These are phyloP conservation scores for Rhizophagus clarus DNA, from an alignment of 192 early-diverging fungal species.

Conservation along the genomic window DNA sequence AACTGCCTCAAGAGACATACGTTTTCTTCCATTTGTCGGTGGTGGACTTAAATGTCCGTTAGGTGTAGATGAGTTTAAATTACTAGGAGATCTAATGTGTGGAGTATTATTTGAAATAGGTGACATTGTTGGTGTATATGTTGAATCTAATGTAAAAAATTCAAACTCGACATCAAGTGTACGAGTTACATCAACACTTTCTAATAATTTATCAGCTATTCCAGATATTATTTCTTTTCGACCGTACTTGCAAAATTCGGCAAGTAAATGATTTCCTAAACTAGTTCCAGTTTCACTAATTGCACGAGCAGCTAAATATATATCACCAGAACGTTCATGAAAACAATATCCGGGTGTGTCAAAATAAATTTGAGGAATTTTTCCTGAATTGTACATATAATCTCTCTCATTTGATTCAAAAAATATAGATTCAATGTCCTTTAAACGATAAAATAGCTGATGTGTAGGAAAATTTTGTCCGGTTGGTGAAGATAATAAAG, in stretches of 20 bases:
- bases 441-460: slow-evolving; percentile 26
- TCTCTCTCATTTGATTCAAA: slow-evolving; percentile 14
- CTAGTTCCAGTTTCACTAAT: slow-evolving; percentile 33
- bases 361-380: slow-evolving; percentile 32
- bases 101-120: not conserved
- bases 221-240: slow-evolving; percentile 29
- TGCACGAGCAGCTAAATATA: slow-evolving; percentile 37
- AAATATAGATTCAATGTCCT: slow-evolving; percentile 34
- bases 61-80: too few relatives aligned
- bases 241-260: slow-evolving; percentile 39
- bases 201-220: slow-evolving; percentile 32
- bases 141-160: slow-evolving; percentile 5
- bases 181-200: slow-evolving; percentile 16
- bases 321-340: slow-evolving; percentile 36
- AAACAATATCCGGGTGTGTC: slow-evolving; percentile 33
- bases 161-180: not conserved
- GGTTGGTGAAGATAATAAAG: not conserved
- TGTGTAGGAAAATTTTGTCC: slow-evolving; percentile 12
- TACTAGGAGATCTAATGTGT: not conserved
- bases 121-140: slow-evolving; percentile 34
- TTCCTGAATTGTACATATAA: slow-evolving; percentile 19
- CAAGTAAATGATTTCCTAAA: slow-evolving; percentile 33
- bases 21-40: slow-evolving; percentile 13
- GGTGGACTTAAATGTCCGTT: not conserved
- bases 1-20: slow-evolving; percentile 42